A percentile compares a stretch with the other conserved stretches of the same genome.
phyloP scores from a whole-genome alignment of 495 filamentous ascomycete genomes.

The Ramalina peruviana region DNA sequence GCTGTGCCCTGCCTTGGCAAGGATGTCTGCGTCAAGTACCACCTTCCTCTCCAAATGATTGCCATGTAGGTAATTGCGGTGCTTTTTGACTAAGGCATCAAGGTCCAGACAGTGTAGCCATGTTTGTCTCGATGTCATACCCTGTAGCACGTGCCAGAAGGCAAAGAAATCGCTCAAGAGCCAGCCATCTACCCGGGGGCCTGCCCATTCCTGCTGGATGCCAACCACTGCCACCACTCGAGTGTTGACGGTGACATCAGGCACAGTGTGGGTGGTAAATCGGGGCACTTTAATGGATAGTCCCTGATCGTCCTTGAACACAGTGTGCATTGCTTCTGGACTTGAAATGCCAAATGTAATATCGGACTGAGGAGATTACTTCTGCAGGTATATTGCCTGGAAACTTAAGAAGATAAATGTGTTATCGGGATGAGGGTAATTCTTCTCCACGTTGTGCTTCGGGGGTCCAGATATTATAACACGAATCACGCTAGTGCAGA shows the following conservation, averaged over 20 bases:
- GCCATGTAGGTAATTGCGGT: constrained; percentile 16
- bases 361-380: too few species aligned
- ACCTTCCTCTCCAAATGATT: constrained; percentile 15
- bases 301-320: too few species aligned
- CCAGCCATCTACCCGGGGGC: constrained; percentile 16
- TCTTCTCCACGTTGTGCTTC: too few species aligned
- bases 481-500: too few species aligned
- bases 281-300: not conserved
- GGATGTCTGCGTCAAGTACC: constrained; percentile 14
- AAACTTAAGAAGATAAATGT: too few species aligned
- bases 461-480: too few species aligned
- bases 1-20: constrained; percentile 7
- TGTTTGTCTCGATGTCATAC: constrained; percentile 12
- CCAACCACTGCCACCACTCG: constrained; percentile 18
- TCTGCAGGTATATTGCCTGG: too few species aligned
- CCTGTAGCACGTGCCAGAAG: constrained; percentile 17
- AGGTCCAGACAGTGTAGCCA: constrained; percentile 16
- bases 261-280: constrained; percentile 7
- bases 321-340: not conserved
- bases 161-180: constrained; percentile 18
- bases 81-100: constrained; percentile 10
- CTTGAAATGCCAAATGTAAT: not conserved
- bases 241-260: constrained; percentile 15
- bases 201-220: constrained; percentile 6
- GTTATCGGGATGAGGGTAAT: too few species aligned